Conservation (phyloP, 2,329 filamentous ascomycete genomes). For the Bipolaris oryzae region DNA sequence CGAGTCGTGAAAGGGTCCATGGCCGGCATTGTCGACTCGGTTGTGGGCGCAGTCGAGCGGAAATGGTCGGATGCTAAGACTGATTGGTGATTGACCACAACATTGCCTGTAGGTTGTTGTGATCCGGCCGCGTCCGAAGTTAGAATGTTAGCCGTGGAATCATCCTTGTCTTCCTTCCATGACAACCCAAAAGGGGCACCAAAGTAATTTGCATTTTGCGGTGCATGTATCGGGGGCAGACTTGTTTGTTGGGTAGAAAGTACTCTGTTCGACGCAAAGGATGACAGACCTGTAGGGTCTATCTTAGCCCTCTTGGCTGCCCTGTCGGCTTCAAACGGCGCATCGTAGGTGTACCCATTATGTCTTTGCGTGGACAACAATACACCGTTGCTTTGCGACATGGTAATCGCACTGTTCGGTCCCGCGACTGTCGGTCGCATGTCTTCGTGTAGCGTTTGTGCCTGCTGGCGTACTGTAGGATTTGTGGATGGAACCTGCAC, state of each 20-base stretch:
- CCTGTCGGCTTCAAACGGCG: background rate
- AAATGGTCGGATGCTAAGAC: background rate
- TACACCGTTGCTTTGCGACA: constrained; percentile 6
- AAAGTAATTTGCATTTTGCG: constrained; percentile 1
- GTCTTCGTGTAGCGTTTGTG: background rate
- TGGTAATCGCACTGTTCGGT: background rate
- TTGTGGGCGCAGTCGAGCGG: background rate
- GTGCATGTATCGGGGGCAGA: background rate
- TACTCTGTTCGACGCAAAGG: background rate
- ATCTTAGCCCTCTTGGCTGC: constrained; percentile 35
- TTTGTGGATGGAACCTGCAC: background rate
- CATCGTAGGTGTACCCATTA: background rate
- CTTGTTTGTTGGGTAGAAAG: background rate
- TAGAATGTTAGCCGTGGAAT: constrained; percentile 14
- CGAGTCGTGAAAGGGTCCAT: background rate
- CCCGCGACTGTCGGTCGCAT: background rate
- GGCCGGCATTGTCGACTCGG: background rate
- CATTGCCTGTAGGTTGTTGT: background rate
- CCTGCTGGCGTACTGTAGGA: background rate
- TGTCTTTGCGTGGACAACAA: background rate
- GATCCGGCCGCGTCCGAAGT: background rate
- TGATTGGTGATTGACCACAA: background rate
- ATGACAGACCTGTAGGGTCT: background rate
- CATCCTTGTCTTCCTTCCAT: constrained; percentile 11
- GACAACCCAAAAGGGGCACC: background rate